These are phyloP conservation scores for Solanum ossicruentum DNA, from an alignment of 257 asterid species.

Conservation along the genomic window DNA sequence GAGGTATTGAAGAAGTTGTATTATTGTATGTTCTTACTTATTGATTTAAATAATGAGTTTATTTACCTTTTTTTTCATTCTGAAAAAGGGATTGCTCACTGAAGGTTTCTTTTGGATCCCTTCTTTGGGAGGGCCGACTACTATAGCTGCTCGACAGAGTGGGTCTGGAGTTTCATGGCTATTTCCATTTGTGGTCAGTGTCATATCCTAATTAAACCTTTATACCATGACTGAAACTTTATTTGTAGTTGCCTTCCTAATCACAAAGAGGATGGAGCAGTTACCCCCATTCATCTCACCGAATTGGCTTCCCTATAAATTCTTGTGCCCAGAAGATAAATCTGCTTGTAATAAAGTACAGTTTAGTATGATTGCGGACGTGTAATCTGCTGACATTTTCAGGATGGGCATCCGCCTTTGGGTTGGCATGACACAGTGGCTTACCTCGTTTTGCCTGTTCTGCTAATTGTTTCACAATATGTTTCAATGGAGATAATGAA, in stretches of 20 bases:
- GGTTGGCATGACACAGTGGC: constrained; percentile 97
- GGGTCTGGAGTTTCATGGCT: constrained; percentile 98
- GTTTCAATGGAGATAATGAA: constrained; percentile 98
- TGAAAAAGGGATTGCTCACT: constrained; percentile 74
- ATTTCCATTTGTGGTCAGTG: constrained; percentile 81
- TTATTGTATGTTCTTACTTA: not conserved
- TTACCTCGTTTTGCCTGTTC: constrained; percentile 88
- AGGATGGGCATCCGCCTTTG: constrained; percentile 99
- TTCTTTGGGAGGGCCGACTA: constrained; percentile 98
- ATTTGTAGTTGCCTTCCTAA: not conserved
- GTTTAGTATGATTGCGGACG: not conserved
- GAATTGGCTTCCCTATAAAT: not conserved
- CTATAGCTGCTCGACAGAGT: constrained; percentile 98
- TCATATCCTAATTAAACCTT: not conserved
- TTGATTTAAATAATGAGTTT: not conserved
- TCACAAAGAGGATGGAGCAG: not conserved
- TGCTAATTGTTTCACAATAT: constrained; percentile 75
- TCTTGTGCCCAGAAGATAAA: not conserved
- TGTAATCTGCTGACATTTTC: constrained; percentile 4
- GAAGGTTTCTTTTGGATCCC: constrained; percentile 99
- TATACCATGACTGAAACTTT: not conserved
- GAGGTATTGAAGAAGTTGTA: constrained; percentile 48
- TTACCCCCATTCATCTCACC: not conserved
- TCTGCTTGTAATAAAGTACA: not conserved
- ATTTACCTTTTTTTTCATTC: constrained; percentile 4